phyloP scores from a whole-genome alignment of 2,329 filamentous ascomycete species.

The Fusarium luffae region DNA sequence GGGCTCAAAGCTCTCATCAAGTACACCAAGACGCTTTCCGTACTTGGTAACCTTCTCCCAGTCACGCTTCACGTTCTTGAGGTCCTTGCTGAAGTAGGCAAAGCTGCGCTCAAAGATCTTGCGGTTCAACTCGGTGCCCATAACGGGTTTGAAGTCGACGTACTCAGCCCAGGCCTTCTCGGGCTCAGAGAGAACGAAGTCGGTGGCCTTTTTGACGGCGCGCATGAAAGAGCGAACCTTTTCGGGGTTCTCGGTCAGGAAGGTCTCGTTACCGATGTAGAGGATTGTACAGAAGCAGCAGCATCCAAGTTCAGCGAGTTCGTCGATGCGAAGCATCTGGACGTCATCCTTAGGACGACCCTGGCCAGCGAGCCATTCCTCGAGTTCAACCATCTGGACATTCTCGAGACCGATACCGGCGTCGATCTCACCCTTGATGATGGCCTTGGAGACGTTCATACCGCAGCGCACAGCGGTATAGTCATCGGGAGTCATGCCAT shows the following conservation, averaged over 20 bases:
- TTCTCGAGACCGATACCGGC: constrained; percentile 83
- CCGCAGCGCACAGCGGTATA: constrained; percentile 83
- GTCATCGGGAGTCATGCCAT: constrained; percentile 77
- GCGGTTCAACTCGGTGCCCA: constrained; percentile 74
- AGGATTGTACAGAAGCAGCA: constrained; percentile 87
- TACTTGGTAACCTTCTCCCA: constrained; percentile 83
- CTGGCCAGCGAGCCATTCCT: constrained; percentile 76
- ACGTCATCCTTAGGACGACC: constrained; percentile 73
- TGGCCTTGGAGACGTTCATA: constrained; percentile 83
- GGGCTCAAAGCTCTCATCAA: constrained; percentile 70
- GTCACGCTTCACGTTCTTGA: constrained; percentile 80
- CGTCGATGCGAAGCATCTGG: constrained; percentile 83
- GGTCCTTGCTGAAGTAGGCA: constrained; percentile 78
- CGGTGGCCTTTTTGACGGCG: constrained; percentile 79
- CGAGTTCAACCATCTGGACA: constrained; percentile 84
- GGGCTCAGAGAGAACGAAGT: constrained; percentile 74
- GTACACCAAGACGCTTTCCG: constrained; percentile 76
- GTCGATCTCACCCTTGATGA: constrained; percentile 77
- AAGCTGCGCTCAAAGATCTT: constrained; percentile 85
- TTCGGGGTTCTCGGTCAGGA: constrained; percentile 73
- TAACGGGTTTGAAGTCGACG: constrained; percentile 76
- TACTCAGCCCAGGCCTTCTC: constrained; percentile 74
- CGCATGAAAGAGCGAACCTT: constrained; percentile 75
- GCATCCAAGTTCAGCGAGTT: constrained; percentile 81
- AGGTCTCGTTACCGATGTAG: constrained; percentile 81